Conservation (phyloP, 257 asterid genomes). For the Nicotiana tabacum region DNA sequence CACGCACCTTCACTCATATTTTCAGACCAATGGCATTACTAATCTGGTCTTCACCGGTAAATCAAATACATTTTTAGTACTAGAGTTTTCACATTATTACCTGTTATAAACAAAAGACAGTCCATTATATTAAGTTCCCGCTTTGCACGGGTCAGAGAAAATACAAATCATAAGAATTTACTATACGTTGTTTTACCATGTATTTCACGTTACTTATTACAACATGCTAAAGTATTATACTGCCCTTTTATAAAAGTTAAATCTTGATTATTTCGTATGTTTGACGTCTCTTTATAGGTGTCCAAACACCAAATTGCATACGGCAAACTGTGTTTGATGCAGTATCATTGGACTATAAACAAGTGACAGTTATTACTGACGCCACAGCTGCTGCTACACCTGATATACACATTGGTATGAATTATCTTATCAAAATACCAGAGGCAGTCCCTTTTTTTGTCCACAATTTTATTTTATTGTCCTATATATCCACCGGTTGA, state of each 20-base stretch:
- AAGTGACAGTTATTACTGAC: conserved; percentile 56
- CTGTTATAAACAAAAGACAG: no score
- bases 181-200: no score
- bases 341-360: conserved; percentile 60
- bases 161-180: no score
- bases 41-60: conserved; percentile 55
- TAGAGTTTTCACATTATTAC: no score
- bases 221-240: no score
- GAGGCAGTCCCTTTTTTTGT: no score
- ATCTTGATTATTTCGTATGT: not conserved
- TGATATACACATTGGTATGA: conserved; percentile 62
- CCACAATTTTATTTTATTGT: not conserved
- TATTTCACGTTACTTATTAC: no score
- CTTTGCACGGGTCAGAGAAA: no score
- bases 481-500: not conserved
- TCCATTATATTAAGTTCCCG: no score
- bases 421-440: not conserved
- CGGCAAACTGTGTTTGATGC: conserved; percentile 85
- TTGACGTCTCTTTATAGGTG: conserved; percentile 38
- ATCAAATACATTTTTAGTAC: not conserved
- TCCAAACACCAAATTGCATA: conserved; percentile 90
- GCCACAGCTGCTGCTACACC: conserved; percentile 87
- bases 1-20: conserved; percentile 42
- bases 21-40: conserved; percentile 48
- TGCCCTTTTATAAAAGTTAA: no score